These are phyloP conservation scores for Ehretia macrophylla DNA, from an alignment of 257 asterid species.

Conservation along the genomic window DNA sequence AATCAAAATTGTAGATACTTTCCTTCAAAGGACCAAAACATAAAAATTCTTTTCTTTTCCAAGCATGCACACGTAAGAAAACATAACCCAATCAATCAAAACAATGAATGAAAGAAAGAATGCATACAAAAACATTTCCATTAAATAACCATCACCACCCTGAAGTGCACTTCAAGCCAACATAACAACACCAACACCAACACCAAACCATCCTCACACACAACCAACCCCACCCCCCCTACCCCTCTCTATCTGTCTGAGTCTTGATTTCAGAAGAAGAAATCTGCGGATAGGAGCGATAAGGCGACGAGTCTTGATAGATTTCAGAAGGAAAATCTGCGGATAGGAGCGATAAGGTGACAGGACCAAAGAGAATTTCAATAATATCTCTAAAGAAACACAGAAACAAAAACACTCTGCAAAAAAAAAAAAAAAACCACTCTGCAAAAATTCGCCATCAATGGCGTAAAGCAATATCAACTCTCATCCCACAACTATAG, in stretches of 20 bases:
- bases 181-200: slow-evolving; percentile 16
- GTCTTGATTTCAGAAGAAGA: too few relatives aligned
- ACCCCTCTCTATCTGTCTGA: slow-evolving; percentile 3
- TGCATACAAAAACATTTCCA: slow-evolving; percentile 6
- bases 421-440: neutral
- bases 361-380: too few relatives aligned
- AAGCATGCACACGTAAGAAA: slow-evolving; percentile 2
- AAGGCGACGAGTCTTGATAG: too few relatives aligned
- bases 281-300: too few relatives aligned
- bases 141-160: slow-evolving; percentile 19
- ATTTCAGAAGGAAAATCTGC: too few relatives aligned
- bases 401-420: too few relatives aligned
- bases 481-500: slow-evolving; percentile 11
- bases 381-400: too few relatives aligned
- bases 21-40: slow-evolving; percentile 42
- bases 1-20: neutral
- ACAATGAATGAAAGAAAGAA: neutral
- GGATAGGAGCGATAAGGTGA: too few relatives aligned
- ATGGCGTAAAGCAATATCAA: slow-evolving; percentile 58
- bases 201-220: neutral
- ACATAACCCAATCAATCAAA: slow-evolving; percentile 1
- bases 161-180: slow-evolving; percentile 56
- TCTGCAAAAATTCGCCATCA: slow-evolving; percentile 33
- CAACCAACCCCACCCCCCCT: neutral
- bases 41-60: slow-evolving; percentile 24